Evolutionary conservation across 2,329 filamentous ascomycete species (phyloP).

Genomic region (Sarocladium oryzae): DNA sequence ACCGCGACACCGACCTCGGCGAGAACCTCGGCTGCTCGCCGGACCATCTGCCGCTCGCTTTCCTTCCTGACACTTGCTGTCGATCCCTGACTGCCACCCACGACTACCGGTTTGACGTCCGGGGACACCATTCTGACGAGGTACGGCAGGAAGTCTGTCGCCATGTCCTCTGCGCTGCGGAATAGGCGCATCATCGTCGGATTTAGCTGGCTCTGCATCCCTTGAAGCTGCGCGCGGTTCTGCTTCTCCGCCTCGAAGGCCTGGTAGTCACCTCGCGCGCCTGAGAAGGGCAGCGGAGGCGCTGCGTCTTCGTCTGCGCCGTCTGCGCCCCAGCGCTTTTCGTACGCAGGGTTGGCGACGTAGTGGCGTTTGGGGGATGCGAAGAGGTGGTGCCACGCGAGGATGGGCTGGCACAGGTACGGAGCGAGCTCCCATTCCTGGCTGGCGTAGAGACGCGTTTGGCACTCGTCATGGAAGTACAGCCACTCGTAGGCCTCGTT

Average conservation of each 20-base stretch:
- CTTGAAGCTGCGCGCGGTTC: constrained; percentile 66
- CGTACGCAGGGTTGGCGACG: constrained; percentile 31
- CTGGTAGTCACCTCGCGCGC: constrained; percentile 72
- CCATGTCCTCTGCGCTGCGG: constrained; percentile 69
- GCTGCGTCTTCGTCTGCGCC: constrained; percentile 38
- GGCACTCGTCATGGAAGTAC: constrained; percentile 82
- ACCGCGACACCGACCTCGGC: constrained; percentile 75
- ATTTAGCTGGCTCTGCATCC: constrained; percentile 65
- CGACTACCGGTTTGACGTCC: constrained; percentile 83
- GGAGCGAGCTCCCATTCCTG: constrained; percentile 91
- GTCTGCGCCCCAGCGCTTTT: constrained; percentile 37
- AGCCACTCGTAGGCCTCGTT: constrained; percentile 89
- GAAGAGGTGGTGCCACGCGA: constrained; percentile 90
- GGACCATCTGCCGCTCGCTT: constrained; percentile 73
- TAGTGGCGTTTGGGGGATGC: constrained; percentile 57
- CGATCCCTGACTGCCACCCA: constrained; percentile 57
- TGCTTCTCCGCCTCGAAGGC: constrained; percentile 76
- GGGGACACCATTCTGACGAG: constrained; percentile 78
- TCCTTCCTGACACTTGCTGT: constrained; percentile 86
- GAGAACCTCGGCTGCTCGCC: constrained; percentile 73
- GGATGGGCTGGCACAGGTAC: constrained; percentile 78
- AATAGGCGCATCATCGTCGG: constrained; percentile 70
- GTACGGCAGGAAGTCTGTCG: constrained; percentile 79
- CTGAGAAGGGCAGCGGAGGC: constrained; percentile 67
- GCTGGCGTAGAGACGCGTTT: constrained; percentile 68